A percentile compares a stretch with the other conserved stretches of the same genome.
phyloP scores from a whole-genome alignment of 2,329 filamentous ascomycete genomes.

The Ophiostoma pallidulum region DNA sequence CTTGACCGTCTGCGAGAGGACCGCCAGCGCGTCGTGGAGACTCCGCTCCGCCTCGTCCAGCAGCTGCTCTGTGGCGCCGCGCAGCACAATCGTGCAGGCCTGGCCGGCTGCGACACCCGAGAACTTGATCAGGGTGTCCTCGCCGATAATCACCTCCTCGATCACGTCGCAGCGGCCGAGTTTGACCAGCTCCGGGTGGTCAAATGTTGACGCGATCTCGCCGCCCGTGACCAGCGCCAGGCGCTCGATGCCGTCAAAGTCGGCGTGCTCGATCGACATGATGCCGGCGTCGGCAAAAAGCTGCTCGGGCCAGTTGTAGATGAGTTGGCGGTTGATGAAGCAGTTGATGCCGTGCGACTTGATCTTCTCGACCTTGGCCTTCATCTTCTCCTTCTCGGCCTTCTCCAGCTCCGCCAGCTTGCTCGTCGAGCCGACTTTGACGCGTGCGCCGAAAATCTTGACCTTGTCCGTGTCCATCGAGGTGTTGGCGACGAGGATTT shows the following conservation, averaged over 20 bases:
- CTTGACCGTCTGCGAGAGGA: slow-evolving; percentile 91
- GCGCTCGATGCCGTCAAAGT: slow-evolving; percentile 96
- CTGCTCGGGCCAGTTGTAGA: slow-evolving; percentile 99
- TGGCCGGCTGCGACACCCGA: slow-evolving; percentile 89
- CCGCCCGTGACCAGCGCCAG: slow-evolving; percentile 91
- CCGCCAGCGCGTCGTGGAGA: slow-evolving; percentile 89
- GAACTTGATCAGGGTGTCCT: slow-evolving; percentile 95
- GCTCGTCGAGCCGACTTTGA: slow-evolving; percentile 92
- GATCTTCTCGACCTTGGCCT: slow-evolving; percentile 97
- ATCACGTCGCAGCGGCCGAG: slow-evolving; percentile 91
- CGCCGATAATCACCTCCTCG: slow-evolving; percentile 96
- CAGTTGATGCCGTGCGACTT: slow-evolving; percentile 99
- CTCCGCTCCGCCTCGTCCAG: slow-evolving; percentile 95
- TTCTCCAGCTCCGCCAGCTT: slow-evolving; percentile 98
- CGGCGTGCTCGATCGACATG: slow-evolving; percentile 96
- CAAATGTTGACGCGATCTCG: slow-evolving; percentile 95
- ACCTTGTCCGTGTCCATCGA: slow-evolving; percentile 99
- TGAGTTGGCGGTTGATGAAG: slow-evolving; percentile 98
- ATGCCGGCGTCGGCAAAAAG: slow-evolving; percentile 96
- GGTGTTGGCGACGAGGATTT: slow-evolving; percentile 96
- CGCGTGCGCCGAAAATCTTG: slow-evolving; percentile 96
- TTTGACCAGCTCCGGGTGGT: slow-evolving; percentile 95
- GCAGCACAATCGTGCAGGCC: slow-evolving; percentile 93
- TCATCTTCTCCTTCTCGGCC: slow-evolving; percentile 99
- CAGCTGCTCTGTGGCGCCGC: slow-evolving; percentile 92